phyloP scores from a whole-genome alignment of 1,139 yeast species.

The Saccharomyces hybrid region DNA sequence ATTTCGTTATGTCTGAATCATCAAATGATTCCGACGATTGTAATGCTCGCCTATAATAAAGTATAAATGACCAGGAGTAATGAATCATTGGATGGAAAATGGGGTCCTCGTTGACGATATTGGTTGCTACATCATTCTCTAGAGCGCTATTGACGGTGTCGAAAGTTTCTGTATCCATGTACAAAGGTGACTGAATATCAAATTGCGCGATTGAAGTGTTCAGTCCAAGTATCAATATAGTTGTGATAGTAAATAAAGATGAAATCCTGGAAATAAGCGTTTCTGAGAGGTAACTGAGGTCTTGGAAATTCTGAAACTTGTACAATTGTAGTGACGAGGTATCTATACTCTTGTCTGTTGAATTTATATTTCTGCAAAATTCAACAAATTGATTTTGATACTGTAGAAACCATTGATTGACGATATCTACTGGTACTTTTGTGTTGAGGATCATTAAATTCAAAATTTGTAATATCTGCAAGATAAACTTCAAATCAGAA shows the following conservation, averaged over 20 bases:
- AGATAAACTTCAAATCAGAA: conserved; percentile 34
- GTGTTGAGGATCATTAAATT: conserved; percentile 33
- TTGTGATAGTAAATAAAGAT: not conserved
- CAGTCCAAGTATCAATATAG: not conserved
- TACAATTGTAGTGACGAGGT: not conserved
- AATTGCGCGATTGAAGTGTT: not conserved
- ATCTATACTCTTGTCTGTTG: not conserved
- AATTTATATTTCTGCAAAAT: not conserved
- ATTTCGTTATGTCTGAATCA: conserved; percentile 9
- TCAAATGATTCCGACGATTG: not conserved
- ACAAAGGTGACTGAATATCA: not conserved
- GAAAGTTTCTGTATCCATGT: not conserved
- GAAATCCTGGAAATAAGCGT: not conserved
- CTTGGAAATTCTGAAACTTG: not conserved
- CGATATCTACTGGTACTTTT: conserved; percentile 27
- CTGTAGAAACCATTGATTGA: conserved; percentile 48
- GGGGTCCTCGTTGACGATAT: conserved; percentile 33
- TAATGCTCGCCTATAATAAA: not conserved
- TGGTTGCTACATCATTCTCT: conserved; percentile 27
- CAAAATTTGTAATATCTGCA: conserved; percentile 40
- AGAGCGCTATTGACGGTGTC: not conserved
- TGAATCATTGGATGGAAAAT: conserved; percentile 44
- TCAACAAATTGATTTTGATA: not conserved
- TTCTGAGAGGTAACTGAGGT: not conserved
- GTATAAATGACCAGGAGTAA: conserved; percentile 65